A percentile compares a stretch with the other conserved stretches of the same genome.
phyloP scores from a whole-genome alignment of 495 filamentous ascomycete species.

The Daldinia vernicosa region DNA sequence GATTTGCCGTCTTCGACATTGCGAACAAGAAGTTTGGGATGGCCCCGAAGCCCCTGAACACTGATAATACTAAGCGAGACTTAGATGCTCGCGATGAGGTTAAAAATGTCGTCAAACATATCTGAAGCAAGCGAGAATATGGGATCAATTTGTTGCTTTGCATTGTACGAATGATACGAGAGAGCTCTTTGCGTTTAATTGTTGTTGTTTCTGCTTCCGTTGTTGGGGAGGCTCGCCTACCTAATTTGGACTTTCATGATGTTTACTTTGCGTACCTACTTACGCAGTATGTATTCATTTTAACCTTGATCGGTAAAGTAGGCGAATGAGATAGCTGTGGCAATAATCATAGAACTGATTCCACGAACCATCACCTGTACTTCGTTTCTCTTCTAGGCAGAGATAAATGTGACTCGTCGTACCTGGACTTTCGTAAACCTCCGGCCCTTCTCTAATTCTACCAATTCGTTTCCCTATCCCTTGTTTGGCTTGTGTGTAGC shows the following conservation, averaged over 20 bases:
- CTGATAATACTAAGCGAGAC: conserved; percentile 28
- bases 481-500: background rate
- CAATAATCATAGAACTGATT: conserved; percentile 23
- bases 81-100: background rate
- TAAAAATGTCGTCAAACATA: background rate
- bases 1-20: conserved; percentile 80
- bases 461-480: background rate
- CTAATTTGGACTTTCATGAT: conserved; percentile 2
- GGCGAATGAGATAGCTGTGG: conserved; percentile 19
- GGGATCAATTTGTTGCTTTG: background rate
- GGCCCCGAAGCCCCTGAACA: conserved; percentile 60
- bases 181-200: conserved; percentile 12
- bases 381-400: conserved; percentile 7
- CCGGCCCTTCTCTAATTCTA: background rate
- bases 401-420: background rate
- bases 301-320: conserved; percentile 10
- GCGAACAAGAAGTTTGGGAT: conserved; percentile 71
- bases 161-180: background rate
- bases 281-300: conserved; percentile 11
- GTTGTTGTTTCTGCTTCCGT: conserved; percentile 12
- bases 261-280: conserved; percentile 15
- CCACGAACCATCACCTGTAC: background rate
- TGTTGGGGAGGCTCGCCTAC: conserved; percentile 3
- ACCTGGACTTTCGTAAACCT: background rate
- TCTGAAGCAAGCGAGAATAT: background rate